Base-by-base conservation (phyloP, 345 rosid species). In the Lepidium africanum region DNA sequence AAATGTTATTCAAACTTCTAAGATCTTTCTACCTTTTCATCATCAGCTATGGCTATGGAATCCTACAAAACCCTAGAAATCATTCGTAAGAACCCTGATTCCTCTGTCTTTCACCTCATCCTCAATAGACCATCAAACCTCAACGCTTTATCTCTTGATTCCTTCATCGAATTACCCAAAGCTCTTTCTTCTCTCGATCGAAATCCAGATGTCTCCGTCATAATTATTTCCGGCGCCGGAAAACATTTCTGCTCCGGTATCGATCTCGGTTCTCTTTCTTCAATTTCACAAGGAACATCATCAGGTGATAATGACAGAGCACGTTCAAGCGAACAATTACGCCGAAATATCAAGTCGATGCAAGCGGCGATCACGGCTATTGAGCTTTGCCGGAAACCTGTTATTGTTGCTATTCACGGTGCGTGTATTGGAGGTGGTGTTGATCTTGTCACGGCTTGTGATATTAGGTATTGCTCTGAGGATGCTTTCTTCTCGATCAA, bases 231-330 rank as follows among this genome's bases (percentile, higher is more conserved):
- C 73, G 94, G 86, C 51, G 58, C 86, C 71, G 97, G 94, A 12
- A 78, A 80, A 53, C 85, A 88, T 79, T 88, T 93, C 80, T 88
- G 92, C 79, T 76, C 94, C 45, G 96, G 97, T 1, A 85, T 93
- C 65, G 94, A 93, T 59, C 78, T 93, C 65, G 64, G 25, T 14
- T 59, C 80, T 35, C 80, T 90, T 10, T 37, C 64, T 23, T 52
- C 78, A 16, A 7, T 59, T 59, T 2, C 76, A 0, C 33, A 54
- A 4, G 14, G 42, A 7, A 25, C 85, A 6, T 8, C 13, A 0
- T 65, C 86, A 2, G 66, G 49, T n/a, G 12, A 19, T 14, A 1
- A 30, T 30, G 91, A 83, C 35, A 75, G 80, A 4, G 94, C 81
- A 59, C 91, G 89, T 32, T 57, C 67, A 10, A 70, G 76, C 5